A percentile compares a stretch with the other conserved stretches of the same genome.
Conservation (phyloP, 2,329 filamentous ascomycete species). For the Xylaria sp. region DNA sequence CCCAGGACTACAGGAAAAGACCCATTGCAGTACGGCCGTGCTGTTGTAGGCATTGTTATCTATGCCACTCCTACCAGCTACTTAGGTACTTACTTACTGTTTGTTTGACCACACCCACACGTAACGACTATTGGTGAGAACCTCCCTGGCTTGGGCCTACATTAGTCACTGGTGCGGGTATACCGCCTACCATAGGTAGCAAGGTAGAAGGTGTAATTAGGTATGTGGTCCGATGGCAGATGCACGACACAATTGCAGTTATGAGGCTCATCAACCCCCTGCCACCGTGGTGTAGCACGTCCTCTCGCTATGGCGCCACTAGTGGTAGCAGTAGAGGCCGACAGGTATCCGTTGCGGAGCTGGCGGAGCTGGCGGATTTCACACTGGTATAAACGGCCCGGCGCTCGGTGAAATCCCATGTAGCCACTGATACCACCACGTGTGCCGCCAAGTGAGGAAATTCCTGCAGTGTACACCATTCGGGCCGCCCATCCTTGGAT, state of each 20-base stretch:
- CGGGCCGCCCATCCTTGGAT: slow-evolving; percentile 25
- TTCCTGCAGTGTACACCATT: slow-evolving; percentile 4
- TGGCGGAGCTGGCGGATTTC: slow-evolving; percentile 7
- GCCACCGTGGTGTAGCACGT: too few relatives aligned
- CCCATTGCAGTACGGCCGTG: not conserved
- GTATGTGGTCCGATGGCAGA: not conserved
- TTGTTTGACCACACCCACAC: too few relatives aligned
- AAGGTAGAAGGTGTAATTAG: slow-evolving; percentile 12
- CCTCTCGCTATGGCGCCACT: too few relatives aligned
- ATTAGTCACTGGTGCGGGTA: too few relatives aligned
- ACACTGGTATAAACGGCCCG: slow-evolving; percentile 28
- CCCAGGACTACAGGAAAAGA: not conserved
- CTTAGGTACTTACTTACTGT: not conserved
- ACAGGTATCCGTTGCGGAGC: not conserved
- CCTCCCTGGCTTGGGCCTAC: not conserved
- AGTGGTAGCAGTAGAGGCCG: not conserved
- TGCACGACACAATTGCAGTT: not conserved
- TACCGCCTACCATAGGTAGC: not conserved
- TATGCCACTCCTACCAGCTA: not conserved
- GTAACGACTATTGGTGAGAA: too few relatives aligned
- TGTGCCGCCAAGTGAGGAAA: slow-evolving; percentile 14
- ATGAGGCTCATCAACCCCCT: slow-evolving; percentile 11
- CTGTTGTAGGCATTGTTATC: not conserved
- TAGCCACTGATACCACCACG: slow-evolving; percentile 22
- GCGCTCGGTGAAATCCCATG: slow-evolving; percentile 26